phyloP scores from a whole-genome alignment of 306 rosid species.

The Canavalia gladiata region DNA sequence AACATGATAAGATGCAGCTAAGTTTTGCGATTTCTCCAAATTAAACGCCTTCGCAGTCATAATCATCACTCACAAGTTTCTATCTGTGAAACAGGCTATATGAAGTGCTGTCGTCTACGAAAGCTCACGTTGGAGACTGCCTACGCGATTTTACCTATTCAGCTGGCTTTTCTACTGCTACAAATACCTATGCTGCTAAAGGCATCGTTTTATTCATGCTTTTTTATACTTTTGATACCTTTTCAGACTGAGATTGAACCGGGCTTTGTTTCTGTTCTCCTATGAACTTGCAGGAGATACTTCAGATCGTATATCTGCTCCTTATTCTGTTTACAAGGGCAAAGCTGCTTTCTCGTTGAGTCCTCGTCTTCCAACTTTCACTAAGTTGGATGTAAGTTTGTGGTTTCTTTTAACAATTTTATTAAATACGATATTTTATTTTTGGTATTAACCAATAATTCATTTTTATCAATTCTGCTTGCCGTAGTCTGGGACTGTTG shows the following conservation, averaged over 20 bases:
- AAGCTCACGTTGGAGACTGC: constrained; percentile 47
- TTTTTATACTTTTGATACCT: constrained; percentile 17
- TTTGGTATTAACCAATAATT: constrained; percentile 17
- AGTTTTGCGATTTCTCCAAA: constrained; percentile 16
- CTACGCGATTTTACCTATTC: constrained; percentile 43
- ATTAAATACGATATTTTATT: constrained; percentile 6
- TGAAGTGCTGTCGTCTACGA: constrained; percentile 48
- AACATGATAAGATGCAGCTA: background rate
- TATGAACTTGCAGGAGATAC: constrained; percentile 59
- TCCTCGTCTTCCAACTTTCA: constrained; percentile 87
- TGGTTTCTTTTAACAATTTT: constrained; percentile 7
- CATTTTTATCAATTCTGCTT: constrained; percentile 40
- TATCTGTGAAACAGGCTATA: constrained; percentile 53
- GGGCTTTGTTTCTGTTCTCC: constrained; percentile 13
- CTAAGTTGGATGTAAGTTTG: constrained; percentile 67
- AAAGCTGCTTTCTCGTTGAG: constrained; percentile 84
- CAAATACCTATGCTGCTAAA: constrained; percentile 59
- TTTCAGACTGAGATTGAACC: constrained; percentile 12
- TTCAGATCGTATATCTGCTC: constrained; percentile 62
- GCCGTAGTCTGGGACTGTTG: constrained; percentile 63
- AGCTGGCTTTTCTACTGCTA: constrained; percentile 60
- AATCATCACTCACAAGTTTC: no score
- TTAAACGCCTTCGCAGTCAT: background rate
- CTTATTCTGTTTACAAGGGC: constrained; percentile 84
- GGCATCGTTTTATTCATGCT: constrained; percentile 53